These are phyloP conservation scores for Rubia tinctorum DNA, from an alignment of 305 asterid species.

Conservation along the genomic window DNA sequence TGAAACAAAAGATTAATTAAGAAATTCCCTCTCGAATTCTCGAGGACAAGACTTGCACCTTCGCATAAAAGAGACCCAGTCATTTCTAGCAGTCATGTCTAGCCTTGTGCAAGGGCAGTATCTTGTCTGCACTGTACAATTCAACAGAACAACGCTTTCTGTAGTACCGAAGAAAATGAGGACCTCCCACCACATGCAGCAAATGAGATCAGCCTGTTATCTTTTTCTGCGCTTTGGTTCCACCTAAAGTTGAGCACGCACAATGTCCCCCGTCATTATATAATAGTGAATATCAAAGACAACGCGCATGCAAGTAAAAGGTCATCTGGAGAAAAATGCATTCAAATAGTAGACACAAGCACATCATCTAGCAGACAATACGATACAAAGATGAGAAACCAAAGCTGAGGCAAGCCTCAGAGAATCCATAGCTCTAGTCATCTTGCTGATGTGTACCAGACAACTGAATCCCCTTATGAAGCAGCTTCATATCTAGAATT, in stretches of 20 bases:
- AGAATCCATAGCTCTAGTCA: not conserved
- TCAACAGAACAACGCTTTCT: constrained; percentile 40
- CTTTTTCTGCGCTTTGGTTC: constrained; percentile 84
- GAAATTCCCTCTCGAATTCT: not conserved
- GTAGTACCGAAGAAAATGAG: constrained; percentile 30
- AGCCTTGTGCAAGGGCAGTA: constrained; percentile 21
- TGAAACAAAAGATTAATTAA: not conserved
- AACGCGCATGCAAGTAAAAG: not conserved
- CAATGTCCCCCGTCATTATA: not conserved
- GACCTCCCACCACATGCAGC: constrained; percentile 30
- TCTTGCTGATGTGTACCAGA: not conserved
- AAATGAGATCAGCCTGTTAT: constrained; percentile 28
- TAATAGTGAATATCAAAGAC: not conserved
- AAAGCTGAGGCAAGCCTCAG: no score
- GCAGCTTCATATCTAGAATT: not conserved
- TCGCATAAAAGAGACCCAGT: constrained; percentile 8
- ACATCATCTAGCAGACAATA: not conserved
- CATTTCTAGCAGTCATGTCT: constrained; percentile 7
- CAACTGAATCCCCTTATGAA: not conserved
- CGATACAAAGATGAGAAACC: no score
- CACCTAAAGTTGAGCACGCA: constrained; percentile 40
- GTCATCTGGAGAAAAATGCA: not conserved
- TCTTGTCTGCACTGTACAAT: constrained; percentile 62
- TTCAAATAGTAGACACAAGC: not conserved
- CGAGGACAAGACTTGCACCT: not conserved